Conservation (phyloP, 2,329 filamentous ascomycete genomes). For the Colletotrichum cereale region DNA sequence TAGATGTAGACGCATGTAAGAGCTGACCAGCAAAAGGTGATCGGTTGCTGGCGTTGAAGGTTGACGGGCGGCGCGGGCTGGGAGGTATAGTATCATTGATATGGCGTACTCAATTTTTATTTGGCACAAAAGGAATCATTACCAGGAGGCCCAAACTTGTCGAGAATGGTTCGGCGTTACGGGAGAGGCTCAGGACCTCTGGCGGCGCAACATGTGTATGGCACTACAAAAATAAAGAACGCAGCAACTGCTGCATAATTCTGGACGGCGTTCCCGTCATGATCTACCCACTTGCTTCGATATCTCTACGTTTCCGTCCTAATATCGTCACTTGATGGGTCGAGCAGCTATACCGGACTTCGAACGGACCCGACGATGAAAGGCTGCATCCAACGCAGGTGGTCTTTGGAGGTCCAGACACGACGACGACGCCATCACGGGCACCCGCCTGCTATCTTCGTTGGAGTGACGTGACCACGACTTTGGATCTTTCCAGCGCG, state of each 20-base stretch:
- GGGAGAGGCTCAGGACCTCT: background rate
- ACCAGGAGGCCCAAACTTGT: background rate
- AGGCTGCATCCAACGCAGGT: background rate
- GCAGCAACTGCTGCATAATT: background rate
- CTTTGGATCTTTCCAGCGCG: background rate
- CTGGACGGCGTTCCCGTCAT: no score
- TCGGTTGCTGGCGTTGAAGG: background rate
- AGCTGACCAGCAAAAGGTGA: background rate
- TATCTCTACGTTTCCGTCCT: background rate
- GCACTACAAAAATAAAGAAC: background rate
- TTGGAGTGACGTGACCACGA: background rate
- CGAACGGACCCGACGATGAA: background rate
- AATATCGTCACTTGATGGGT: background rate
- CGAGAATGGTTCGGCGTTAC: background rate
- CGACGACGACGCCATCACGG: background rate
- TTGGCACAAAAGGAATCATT: background rate
- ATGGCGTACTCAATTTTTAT: background rate
- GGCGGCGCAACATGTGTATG: background rate
- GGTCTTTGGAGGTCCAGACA: background rate
- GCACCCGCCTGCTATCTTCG: background rate
- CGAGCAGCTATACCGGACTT: background rate
- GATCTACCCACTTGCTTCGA: background rate
- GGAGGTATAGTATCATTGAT: background rate
- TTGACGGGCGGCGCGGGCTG: background rate
- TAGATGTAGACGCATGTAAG: background rate